phyloP scores from a whole-genome alignment of 495 filamentous ascomycete species.

The Xylaria castorea region DNA sequence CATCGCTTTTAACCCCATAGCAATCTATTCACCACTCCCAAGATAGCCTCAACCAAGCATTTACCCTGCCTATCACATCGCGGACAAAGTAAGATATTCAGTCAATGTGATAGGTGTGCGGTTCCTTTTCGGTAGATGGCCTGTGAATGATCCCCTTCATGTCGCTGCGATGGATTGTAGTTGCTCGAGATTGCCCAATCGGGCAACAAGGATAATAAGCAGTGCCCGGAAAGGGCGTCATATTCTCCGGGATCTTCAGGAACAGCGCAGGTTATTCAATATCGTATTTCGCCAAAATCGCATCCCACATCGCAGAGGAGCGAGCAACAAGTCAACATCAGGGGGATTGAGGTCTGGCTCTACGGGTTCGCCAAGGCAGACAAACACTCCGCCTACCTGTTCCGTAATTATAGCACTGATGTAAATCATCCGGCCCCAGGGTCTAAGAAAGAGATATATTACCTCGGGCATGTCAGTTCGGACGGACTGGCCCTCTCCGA shows the following conservation, averaged over 20 bases:
- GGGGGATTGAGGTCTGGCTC: background rate
- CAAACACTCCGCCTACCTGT: constrained; percentile 2
- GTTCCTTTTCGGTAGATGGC: constrained; percentile 6
- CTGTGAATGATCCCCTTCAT: background rate
- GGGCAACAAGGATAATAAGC: constrained; percentile 20
- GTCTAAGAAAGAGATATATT: constrained; percentile 18
- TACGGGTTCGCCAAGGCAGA: background rate
- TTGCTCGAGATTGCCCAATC: constrained; percentile 3
- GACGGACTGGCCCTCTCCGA: background rate
- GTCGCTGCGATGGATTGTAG: constrained; percentile 5
- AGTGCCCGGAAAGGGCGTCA: background rate
- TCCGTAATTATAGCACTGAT: constrained; percentile 1
- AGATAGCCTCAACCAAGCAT: background rate
- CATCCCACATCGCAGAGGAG: background rate
- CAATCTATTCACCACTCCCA: constrained; percentile 13
- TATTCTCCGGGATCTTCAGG: background rate
- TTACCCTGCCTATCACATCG: constrained; percentile 26
- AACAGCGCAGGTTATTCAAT: background rate
- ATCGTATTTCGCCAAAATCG: constrained; percentile 4
- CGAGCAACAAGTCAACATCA: background rate
- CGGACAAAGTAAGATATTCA: constrained; percentile 18
- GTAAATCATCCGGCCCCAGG: constrained; percentile 18
- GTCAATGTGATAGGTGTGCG: constrained; percentile 18
- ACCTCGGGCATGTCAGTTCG: constrained; percentile 2
- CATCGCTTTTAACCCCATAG: constrained; percentile 3